phyloP scores from a whole-genome alignment of 2,329 filamentous ascomycete species.

The Fusarium nygamai region DNA sequence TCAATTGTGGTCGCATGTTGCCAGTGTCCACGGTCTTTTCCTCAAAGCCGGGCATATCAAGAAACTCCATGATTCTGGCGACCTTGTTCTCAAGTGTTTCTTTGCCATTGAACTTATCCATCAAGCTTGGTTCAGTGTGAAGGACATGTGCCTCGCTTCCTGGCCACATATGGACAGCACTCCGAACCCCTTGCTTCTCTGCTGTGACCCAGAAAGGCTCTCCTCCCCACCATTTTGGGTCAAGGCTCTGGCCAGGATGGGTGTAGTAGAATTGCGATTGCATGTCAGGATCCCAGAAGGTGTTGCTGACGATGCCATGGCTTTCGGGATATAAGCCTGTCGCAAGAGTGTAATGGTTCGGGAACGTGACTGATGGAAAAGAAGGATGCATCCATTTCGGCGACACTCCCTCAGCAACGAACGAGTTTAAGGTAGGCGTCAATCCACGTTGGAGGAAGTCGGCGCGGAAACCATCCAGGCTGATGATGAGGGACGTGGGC shows the following conservation, averaged over 20 bases:
- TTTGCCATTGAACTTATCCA: constrained; percentile 86
- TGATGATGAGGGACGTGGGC: constrained; percentile 92
- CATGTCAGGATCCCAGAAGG: constrained; percentile 87
- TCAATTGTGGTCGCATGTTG: constrained; percentile 82
- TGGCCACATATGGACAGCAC: constrained; percentile 98
- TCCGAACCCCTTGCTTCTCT: constrained; percentile 79
- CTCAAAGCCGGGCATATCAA: constrained; percentile 83
- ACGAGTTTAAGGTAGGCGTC: constrained; percentile 82
- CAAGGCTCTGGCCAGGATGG: constrained; percentile 76
- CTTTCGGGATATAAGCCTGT: constrained; percentile 93
- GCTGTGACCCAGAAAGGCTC: constrained; percentile 96
- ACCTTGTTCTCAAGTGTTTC: constrained; percentile 82
- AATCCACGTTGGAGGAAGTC: constrained; percentile 88
- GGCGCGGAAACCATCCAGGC: constrained; percentile 93
- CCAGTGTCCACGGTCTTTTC: constrained; percentile 59
- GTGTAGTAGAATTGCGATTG: constrained; percentile 89
- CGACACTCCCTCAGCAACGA: constrained; percentile 85
- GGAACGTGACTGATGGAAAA: constrained; percentile 96
- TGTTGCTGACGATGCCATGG: constrained; percentile 93
- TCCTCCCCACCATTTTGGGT: constrained; percentile 93
- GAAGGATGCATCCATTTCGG: constrained; percentile 93
- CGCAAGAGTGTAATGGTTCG: constrained; percentile 93
- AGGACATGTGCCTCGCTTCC: constrained; percentile 90
- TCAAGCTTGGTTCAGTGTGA: constrained; percentile 76
- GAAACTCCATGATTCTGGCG: constrained; percentile 78